Evolutionary conservation across 2,329 filamentous ascomycete genomes (phyloP).

Genomic region (Claviceps africana): DNA sequence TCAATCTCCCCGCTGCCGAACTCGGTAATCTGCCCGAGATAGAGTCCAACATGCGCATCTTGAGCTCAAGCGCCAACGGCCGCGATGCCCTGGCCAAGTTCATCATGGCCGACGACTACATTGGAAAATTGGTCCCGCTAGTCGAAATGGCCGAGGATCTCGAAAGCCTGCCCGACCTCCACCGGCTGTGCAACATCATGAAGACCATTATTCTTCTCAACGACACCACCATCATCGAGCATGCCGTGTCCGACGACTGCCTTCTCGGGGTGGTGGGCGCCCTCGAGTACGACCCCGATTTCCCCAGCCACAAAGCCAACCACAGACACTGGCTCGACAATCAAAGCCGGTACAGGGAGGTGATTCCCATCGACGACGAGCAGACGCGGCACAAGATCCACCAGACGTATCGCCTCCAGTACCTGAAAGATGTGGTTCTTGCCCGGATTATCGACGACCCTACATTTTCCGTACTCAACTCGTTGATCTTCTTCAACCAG

Average conservation of each 20-base stretch:
- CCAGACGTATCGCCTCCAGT: conserved; percentile 88
- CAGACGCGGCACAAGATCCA: conserved; percentile 81
- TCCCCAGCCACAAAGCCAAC: conserved; percentile 93
- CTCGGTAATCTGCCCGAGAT: conserved; percentile 75
- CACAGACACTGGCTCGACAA: conserved; percentile 86
- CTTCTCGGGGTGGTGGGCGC: conserved; percentile 88
- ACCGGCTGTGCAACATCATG: conserved; percentile 93
- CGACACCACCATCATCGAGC: conserved; percentile 87
- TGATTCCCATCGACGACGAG: conserved; percentile 78
- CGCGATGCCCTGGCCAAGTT: conserved; percentile 81
- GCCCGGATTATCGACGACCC: conserved; percentile 93
- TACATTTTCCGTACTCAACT: conserved; percentile 94
- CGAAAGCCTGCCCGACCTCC: conserved; percentile 73
- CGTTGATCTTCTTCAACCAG: conserved; percentile 97
- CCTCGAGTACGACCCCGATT: conserved; percentile 95
- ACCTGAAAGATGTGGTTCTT: conserved; percentile 95
- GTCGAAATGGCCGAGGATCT: conserved; percentile 84
- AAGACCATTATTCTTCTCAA: conserved; percentile 91
- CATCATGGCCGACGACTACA: conserved; percentile 74
- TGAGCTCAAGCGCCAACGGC: conserved; percentile 59
- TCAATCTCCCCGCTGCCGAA: conserved; percentile 65
- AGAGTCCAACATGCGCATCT: conserved; percentile 67
- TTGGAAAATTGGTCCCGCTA: conserved; percentile 71
- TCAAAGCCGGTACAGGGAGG: conserved; percentile 85
- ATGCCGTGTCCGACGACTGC: conserved; percentile 78